Conservation (phyloP, 2,329 filamentous ascomycete genomes). For the Helotiales sp. region DNA sequence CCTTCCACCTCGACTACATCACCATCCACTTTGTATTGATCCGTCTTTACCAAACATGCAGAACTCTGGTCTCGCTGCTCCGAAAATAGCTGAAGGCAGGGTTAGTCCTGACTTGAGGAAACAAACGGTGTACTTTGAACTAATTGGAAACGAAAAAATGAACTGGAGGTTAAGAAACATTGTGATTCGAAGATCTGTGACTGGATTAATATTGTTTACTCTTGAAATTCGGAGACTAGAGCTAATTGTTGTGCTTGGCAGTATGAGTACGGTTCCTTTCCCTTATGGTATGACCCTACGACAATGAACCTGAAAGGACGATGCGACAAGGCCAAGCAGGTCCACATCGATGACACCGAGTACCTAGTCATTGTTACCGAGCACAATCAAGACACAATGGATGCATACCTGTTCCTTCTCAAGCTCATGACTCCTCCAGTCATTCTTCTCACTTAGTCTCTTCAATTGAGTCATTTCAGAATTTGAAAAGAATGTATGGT, state of each 20-base stretch:
- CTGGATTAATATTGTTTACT: not conserved
- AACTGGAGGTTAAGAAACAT: constrained; percentile 8
- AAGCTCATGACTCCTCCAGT: not conserved
- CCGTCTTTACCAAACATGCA: not conserved
- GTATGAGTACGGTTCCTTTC: constrained; percentile 5
- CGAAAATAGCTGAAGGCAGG: not conserved
- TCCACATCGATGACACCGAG: not conserved
- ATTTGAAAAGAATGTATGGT: not conserved
- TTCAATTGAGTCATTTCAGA: constrained; percentile 1
- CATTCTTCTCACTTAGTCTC: constrained; percentile 4
- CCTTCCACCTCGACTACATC: not conserved
- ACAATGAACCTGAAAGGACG: constrained; percentile 3
- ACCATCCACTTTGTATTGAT: not conserved
- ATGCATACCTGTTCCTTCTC: not conserved
- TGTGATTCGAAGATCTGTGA: not conserved
- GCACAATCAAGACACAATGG: not conserved
- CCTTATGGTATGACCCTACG: not conserved
- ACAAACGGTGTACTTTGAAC: not conserved
- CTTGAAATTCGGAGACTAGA: not conserved
- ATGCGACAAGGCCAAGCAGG: not conserved
- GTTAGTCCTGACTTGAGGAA: not conserved
- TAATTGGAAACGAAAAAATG: constrained; percentile 8
- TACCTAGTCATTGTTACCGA: not conserved
- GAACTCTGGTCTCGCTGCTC: not conserved
- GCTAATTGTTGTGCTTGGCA: not conserved